phyloP scores from a whole-genome alignment of 768 basidiomycete genomes.

The Butyriboletus loyo region DNA sequence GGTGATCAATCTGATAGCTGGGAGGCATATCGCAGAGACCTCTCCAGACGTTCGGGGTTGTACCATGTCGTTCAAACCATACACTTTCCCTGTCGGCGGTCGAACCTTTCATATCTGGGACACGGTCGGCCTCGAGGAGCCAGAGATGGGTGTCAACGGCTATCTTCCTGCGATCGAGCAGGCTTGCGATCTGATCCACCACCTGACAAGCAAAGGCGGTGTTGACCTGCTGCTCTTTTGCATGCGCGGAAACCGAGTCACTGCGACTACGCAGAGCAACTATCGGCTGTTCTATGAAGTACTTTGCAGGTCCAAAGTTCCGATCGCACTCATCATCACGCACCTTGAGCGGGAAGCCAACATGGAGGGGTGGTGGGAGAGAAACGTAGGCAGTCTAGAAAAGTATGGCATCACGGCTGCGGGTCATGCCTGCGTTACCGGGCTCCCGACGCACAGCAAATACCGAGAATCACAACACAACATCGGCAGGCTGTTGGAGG shows the following conservation, averaged over 20 bases:
- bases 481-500: constrained; percentile 14
- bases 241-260: constrained; percentile 41
- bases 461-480: constrained; percentile 23
- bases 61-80: constrained; percentile 34
- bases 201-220: constrained; percentile 30
- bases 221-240: constrained; percentile 42
- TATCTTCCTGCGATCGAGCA: constrained; percentile 31
- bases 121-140: constrained; percentile 36
- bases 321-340: constrained; percentile 35
- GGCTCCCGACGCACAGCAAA: constrained; percentile 27
- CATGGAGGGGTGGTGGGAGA: constrained; percentile 37
- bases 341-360: constrained; percentile 36
- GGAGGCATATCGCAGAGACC: constrained; percentile 18
- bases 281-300: constrained; percentile 42
- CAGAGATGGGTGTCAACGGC: constrained; percentile 23
- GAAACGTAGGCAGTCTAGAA: constrained; percentile 23
- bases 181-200: constrained; percentile 32
- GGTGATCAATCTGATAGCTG: constrained; percentile 34
- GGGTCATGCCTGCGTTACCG: constrained; percentile 37
- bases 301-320: constrained; percentile 36
- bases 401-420: constrained; percentile 26
- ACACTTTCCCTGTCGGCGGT: constrained; percentile 21
- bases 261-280: constrained; percentile 36
- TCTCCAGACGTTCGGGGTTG: constrained; percentile 34
- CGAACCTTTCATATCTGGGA: constrained; percentile 30